Base-by-base conservation (phyloP, 139 green algal genomes). In the Zygnema circumcarinatum region DNA sequence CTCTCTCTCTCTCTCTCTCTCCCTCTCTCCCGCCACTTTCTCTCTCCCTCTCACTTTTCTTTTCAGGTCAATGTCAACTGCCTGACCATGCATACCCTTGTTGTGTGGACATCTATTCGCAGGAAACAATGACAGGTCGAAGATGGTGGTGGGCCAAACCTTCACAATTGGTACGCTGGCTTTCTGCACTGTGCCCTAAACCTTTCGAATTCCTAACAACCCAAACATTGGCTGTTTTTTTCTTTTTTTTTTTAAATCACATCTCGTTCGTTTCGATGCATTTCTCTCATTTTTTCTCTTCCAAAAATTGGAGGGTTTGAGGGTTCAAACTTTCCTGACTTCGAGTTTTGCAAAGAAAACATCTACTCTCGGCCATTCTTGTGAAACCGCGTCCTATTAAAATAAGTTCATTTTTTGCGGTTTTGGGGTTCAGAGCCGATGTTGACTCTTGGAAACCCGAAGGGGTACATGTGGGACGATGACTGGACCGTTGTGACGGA, bases 401-500 rank as follows among this genome's bases (percentile, higher is more conserved):
- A 33, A 33, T 25, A 72, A 25, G 25, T 29, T 72, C 25, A 25
- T 72, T 72, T 29, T n/a, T n/a, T n/a, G n/a, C n/a, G n/a, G n/a
- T 78, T 78, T 3, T 78, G 0, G 20, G 1, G 56, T 79, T 38
- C 40, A 88, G 85, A 99, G 93, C 97, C 97, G 32, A 98, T 99
- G 88, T 92, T 99, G 21, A 94, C 84, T 92, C 31, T 90, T 76
- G 96, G 93, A 29, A 39, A 62, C 1, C 74, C 88, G 29, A 53
- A 86, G 21, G 88, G 80, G 2, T 31, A 40, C 2, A 38, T 93
- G 38, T 99, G 97, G 97, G 90, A 94, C 16, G 97, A 99, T 86
- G 87, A 96, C 21, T 99, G 97, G 97, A 99, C 97, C 25, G 94
- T 93, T 0, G 94, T 98, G 11, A 98, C 96, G 0, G 83, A 82